A percentile compares a stretch with the other conserved stretches of the same genome.
Conservation (phyloP, 257 asterid genomes). For the Striga asiatica region DNA sequence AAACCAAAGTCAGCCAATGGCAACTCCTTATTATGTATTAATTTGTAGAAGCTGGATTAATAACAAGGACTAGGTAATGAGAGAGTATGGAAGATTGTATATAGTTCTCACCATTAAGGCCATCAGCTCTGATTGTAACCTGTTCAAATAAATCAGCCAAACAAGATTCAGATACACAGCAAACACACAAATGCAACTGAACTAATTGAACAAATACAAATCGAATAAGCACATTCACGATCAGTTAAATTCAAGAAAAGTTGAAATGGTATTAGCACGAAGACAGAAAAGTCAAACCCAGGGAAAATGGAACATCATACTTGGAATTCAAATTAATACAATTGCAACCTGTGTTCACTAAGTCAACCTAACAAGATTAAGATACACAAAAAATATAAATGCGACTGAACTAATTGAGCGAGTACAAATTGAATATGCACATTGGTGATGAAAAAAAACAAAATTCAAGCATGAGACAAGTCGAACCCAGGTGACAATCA, state of each 20-base stretch:
- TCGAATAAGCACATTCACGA: background rate
- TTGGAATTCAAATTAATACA: no score
- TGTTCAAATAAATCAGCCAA: constrained; percentile 20
- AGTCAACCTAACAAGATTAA: background rate
- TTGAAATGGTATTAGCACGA: no score
- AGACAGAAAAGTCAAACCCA: no score
- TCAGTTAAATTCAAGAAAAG: background rate
- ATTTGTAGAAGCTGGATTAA: background rate
- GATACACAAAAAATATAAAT: background rate
- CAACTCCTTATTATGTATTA: no score
- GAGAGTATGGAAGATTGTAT: background rate
- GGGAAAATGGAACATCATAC: no score
- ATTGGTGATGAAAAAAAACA: background rate
- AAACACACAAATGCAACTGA: background rate
- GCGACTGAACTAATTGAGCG: background rate
- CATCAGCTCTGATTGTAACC: constrained; percentile 93
- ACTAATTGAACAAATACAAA: background rate
- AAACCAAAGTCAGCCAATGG: no score
- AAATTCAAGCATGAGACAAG: background rate
- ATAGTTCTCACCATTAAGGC: constrained; percentile 71
- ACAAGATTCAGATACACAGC: background rate
- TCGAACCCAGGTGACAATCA: no score
- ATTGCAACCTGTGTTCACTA: constrained; percentile 63
- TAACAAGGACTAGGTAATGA: background rate
- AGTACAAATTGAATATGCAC: background rate